A percentile compares a stretch with the other conserved stretches of the same genome.
Evolutionary conservation across 2,329 filamentous ascomycete genomes (phyloP).

Genomic region (Exserohilum rostratum): DNA sequence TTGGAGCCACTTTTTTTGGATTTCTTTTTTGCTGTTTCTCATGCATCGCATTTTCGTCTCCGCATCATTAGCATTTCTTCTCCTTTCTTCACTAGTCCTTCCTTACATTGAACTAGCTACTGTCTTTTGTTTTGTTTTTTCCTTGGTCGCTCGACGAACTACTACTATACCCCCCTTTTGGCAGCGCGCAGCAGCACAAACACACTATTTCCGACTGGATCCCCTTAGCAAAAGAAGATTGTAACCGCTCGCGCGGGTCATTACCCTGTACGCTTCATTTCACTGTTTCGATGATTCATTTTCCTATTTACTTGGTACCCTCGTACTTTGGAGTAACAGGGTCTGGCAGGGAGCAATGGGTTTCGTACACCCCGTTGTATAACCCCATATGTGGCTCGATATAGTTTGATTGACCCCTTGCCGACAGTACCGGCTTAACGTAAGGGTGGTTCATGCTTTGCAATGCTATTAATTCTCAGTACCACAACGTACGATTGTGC

Average conservation of each 20-base stretch:
- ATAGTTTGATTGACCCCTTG: constrained; percentile 21
- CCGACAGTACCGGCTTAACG: constrained; percentile 13
- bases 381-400: constrained; percentile 23
- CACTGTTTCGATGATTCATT: constrained; percentile 11
- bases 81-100: constrained; percentile 21
- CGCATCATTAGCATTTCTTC: constrained; percentile 39
- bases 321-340: constrained; percentile 13
- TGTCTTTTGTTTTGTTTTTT: constrained; percentile 17
- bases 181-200: constrained; percentile 19
- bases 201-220: constrained; percentile 22
- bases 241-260: constrained; percentile 51
- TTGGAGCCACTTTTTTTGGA: constrained; percentile 19
- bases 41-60: constrained; percentile 32
- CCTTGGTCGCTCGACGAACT: constrained; percentile 29
- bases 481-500: constrained; percentile 8
- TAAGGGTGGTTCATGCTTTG: constrained; percentile 14
- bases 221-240: constrained; percentile 45
- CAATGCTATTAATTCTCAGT: constrained; percentile 18
- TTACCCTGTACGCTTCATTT: constrained; percentile 36
- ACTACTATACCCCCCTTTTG: constrained; percentile 43
- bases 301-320: constrained; percentile 4
- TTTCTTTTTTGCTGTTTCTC: constrained; percentile 21
- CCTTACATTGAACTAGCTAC: constrained; percentile 1
- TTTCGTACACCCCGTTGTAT: constrained; percentile 21
- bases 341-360: constrained; percentile 24